These are phyloP conservation scores for Pugionium dolabratum DNA, from an alignment of 345 rosid genomes.

Conservation along the genomic window DNA sequence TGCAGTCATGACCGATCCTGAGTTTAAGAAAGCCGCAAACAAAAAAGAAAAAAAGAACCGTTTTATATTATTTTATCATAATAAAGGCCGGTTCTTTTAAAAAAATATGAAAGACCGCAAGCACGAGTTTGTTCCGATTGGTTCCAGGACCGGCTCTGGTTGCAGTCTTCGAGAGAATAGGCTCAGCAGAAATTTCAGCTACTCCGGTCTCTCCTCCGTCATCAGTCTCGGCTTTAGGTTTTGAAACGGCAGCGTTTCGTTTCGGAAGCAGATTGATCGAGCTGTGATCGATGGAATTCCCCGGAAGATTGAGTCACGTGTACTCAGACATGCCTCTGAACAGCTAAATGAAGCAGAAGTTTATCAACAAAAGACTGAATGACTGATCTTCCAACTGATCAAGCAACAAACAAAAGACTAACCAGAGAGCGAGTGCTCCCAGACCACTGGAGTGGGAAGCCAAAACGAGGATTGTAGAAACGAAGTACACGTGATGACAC, in stretches of 20 bases:
- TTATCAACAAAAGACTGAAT: constrained; percentile 5
- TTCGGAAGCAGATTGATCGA: constrained; percentile 49
- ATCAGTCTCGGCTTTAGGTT: constrained; percentile 46
- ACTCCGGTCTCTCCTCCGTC: constrained; percentile 33
- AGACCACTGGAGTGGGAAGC: constrained; percentile 95
- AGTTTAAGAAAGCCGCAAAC: no score
- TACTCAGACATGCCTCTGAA: constrained; percentile 70
- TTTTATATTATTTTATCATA: no score
- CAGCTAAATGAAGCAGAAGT: constrained; percentile 7
- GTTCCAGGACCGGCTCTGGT: no score
- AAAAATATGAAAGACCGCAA: no score
- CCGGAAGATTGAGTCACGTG: constrained; percentile 61
- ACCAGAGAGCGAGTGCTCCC: constrained; percentile 97
- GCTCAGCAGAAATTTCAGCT: constrained; percentile 22
- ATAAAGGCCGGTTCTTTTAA: no score
- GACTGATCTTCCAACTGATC: background rate
- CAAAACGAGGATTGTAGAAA: constrained; percentile 64
- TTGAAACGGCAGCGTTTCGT: constrained; percentile 40
- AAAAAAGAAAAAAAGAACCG: no score
- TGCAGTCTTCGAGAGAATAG: constrained; percentile 17
- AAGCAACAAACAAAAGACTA: constrained; percentile 29
- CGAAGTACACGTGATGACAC: no score
- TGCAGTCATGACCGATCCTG: background rate
- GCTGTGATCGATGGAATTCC: constrained; percentile 40
- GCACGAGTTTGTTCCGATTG: no score